Conservation (phyloP, 352 stramenopile genomes). For the Phytophthora pinifolia region DNA sequence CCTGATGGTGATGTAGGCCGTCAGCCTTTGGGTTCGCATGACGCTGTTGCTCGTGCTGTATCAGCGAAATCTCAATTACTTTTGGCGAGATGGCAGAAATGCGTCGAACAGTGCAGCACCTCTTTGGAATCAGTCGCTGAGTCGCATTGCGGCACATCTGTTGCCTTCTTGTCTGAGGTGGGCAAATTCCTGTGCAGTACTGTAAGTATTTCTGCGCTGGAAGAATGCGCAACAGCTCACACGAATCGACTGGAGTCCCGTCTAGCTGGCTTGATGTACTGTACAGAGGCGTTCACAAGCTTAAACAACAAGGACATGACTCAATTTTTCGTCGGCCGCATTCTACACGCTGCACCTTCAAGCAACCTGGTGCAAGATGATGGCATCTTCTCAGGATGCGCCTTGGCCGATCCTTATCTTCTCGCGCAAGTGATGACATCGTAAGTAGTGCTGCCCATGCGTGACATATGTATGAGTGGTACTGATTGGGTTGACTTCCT, state of each 20-base stretch:
- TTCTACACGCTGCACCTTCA: conserved; percentile 30
- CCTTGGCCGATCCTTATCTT: conserved; percentile 24
- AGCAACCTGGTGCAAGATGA: conserved; percentile 30
- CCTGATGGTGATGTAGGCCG: neutral
- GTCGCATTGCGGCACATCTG: neutral
- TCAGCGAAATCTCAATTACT: conserved; percentile 35
- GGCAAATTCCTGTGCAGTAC: conserved; percentile 39
- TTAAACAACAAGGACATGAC: conserved; percentile 26
- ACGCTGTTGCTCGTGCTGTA: conserved; percentile 32
- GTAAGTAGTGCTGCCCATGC: conserved; percentile 15
- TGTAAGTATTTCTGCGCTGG: conserved; percentile 19
- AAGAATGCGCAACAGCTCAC: conserved; percentile 34
- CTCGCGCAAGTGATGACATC: conserved; percentile 18
- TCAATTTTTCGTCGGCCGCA: conserved; percentile 41
- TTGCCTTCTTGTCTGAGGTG: conserved; percentile 14
- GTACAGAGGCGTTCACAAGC: conserved; percentile 18
- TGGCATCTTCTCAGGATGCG: conserved; percentile 30
- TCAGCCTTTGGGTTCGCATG: conserved; percentile 26
- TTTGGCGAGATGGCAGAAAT: conserved; percentile 30
- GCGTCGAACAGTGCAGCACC: conserved; percentile 6
- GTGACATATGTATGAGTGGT: neutral
- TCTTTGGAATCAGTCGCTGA: conserved; percentile 10
- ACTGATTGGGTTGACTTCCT: conserved; percentile 4
- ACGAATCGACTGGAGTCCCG: conserved; percentile 38
- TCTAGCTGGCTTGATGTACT: conserved; percentile 36